Percentiles rank a stretch among this genome's conserved stretches.
These are phyloP conservation scores for Metschnikowia lochheadii DNA, from an alignment of 805 yeast genomes.

Conservation along the genomic window DNA sequence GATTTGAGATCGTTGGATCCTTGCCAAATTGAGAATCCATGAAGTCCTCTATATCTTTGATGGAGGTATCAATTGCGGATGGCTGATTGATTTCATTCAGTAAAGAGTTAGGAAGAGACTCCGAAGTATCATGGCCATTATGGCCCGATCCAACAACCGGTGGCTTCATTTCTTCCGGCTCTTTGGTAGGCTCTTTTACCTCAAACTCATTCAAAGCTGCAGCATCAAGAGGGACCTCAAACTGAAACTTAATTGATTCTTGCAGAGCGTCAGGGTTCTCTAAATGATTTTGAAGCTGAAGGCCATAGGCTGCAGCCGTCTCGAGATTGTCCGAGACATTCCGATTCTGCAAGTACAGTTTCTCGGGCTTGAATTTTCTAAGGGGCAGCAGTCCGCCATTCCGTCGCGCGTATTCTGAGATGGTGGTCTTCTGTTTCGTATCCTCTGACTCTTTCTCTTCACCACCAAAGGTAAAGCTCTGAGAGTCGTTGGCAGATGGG, in stretches of 20 bases:
- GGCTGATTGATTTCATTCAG: constrained; percentile 6
- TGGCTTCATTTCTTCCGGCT: background rate
- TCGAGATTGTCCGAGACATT: constrained; percentile 25
- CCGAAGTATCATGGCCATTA: background rate
- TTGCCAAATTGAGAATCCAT: constrained; percentile 32
- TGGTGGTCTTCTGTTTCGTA: constrained; percentile 7
- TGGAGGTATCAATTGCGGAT: constrained; percentile 28
- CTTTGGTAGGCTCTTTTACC: constrained; percentile 13
- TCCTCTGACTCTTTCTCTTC: constrained; percentile 7
- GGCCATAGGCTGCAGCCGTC: constrained; percentile 25
- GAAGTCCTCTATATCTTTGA: constrained; percentile 38
- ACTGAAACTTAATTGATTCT: constrained; percentile 9
- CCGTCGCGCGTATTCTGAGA: constrained; percentile 24
- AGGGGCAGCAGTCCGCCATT: constrained; percentile 23
- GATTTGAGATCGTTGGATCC: background rate
- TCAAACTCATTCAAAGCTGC: constrained; percentile 14
- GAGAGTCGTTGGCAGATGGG: constrained; percentile 9
- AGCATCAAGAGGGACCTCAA: constrained; percentile 4
- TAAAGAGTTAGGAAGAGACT: constrained; percentile 6
- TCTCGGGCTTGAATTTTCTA: constrained; percentile 14
- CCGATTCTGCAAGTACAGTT: constrained; percentile 4
- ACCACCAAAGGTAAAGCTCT: constrained; percentile 15
- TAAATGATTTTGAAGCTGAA: constrained; percentile 22
- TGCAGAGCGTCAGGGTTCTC: constrained; percentile 4
- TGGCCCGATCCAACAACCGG: background rate